phyloP scores from a whole-genome alignment of 306 rosid species.

The Inga leiocalycina region DNA sequence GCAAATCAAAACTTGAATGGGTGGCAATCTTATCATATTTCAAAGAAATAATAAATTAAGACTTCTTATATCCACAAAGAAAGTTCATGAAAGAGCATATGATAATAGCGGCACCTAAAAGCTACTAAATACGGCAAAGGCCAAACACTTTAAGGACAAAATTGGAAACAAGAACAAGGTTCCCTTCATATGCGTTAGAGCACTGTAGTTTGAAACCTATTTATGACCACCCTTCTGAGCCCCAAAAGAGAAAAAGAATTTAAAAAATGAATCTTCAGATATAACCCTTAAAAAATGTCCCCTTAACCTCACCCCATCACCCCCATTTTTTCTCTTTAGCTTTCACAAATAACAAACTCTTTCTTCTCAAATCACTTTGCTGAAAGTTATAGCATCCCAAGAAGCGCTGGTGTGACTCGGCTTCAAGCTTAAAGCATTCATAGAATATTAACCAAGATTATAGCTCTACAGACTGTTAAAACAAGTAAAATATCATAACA shows the following conservation, averaged over 20 bases:
- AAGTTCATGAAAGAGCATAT: constrained; percentile 16
- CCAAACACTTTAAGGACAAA: background rate
- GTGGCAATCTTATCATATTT: constrained; percentile 15
- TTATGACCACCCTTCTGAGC: background rate
- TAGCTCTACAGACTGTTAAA: constrained; percentile 6
- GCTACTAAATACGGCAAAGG: constrained; percentile 4
- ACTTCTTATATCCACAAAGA: constrained; percentile 23
- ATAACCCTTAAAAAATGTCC: background rate
- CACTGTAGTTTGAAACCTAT: background rate
- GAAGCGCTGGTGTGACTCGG: background rate
- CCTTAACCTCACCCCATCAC: background rate
- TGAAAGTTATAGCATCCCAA: background rate
- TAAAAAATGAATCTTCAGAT: background rate
- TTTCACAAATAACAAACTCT: background rate
- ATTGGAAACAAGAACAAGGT: background rate
- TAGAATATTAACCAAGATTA: constrained; percentile 3
- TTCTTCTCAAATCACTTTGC: constrained; percentile 24
- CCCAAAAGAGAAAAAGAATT: background rate
- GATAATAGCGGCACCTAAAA: background rate
- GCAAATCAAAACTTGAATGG: constrained; percentile 32
- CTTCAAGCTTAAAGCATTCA: background rate
- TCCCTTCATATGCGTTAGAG: background rate
- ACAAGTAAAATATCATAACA: constrained; percentile 21
- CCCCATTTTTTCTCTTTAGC: background rate
- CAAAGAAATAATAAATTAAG: constrained; percentile 1